Evolutionary conservation across 164 flowering plant genomes (phyloP), one percentile per base, ranked within the genome.

Genomic region (Piper betle): DNA sequence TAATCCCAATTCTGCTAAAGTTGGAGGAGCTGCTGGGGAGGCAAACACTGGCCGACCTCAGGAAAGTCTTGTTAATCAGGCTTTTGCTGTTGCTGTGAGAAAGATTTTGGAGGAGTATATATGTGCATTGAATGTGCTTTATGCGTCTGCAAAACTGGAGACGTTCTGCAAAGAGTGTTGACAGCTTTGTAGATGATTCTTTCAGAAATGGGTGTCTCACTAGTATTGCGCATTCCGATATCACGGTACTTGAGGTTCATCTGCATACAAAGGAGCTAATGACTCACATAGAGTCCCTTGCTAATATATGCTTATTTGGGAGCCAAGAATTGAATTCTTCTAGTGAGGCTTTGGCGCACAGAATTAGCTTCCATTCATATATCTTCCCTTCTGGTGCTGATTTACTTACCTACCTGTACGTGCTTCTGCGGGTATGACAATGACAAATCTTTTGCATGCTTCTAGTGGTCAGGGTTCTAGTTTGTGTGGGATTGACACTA

Each of bases 61-160:
- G 5, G 71, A 64, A 53, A 81, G 87, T 77, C 82, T 92, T 64
- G 85, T 89, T 59, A 89, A 84, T 73, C 96, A 89, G 69, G 96
- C 96, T 39, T 92, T 92, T 71, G 74, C 86, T 40, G 83, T 82
- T 64, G 85, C 96, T 54, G 79, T 92, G 41, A 70, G 74, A 53
- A 85, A 80, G 74, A 79, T 89, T 55, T 65, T 92, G 46, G 87
- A 89, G 68, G 96, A 93, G 59, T 92, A 84, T 52, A 53, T 77
- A 3, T 73, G 88, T 69, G 82, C 82, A 4, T 68, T 89, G 6
- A 81, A 86, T 69, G 83, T 94, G 11, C 55, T 92, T 52, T 66
- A 67, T 78, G 80, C 87, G 17, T 89, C 96, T 7, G 80, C 77
- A 4, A 39, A 65, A 61, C 46, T 87, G 39, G n/a, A 81, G 98